phyloP scores from a whole-genome alignment of 1,139 yeast species.

The Candida albicans region DNA sequence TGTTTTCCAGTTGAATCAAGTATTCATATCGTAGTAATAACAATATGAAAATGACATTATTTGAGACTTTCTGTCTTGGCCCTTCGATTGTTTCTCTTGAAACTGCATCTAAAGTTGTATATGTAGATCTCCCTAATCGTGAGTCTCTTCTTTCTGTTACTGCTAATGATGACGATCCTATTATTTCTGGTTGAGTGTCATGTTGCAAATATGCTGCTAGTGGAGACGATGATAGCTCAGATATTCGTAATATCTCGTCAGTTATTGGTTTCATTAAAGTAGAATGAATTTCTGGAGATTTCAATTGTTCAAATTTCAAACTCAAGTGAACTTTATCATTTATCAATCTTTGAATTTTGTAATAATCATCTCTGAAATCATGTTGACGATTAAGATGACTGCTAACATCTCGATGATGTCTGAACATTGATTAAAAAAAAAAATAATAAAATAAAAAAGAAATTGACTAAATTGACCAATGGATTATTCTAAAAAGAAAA shows the following conservation, averaged over 20 bases:
- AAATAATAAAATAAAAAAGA: not conserved
- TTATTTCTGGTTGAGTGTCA: too few relatives aligned
- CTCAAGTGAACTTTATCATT: constrained; percentile 46
- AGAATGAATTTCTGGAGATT: constrained; percentile 53
- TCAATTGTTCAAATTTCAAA: constrained; percentile 56
- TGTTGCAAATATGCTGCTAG: too few relatives aligned
- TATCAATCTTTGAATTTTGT: constrained; percentile 36
- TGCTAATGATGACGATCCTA: too few relatives aligned
- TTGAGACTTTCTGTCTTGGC: constrained; percentile 21
- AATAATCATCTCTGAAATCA: constrained; percentile 43
- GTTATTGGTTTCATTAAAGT: constrained; percentile 53
- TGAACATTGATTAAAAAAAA: not conserved
- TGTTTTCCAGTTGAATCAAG: constrained; percentile 48
- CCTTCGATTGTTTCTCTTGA: constrained; percentile 3
- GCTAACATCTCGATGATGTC: constrained; percentile 5
- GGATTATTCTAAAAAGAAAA: too few relatives aligned
- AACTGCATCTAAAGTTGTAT: too few relatives aligned
- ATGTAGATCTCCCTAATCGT: too few relatives aligned
- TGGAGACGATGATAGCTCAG: too few relatives aligned
- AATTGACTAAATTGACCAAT: too few relatives aligned
- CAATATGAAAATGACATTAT: constrained; percentile 33
- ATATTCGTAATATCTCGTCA: constrained; percentile 22
- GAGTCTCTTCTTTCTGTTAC: too few relatives aligned
- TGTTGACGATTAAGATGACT: constrained; percentile 13
- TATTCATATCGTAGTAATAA: constrained; percentile 44